phyloP scores from a whole-genome alignment of 2,329 filamentous ascomycete species.

The Botrytis cinerea region DNA sequence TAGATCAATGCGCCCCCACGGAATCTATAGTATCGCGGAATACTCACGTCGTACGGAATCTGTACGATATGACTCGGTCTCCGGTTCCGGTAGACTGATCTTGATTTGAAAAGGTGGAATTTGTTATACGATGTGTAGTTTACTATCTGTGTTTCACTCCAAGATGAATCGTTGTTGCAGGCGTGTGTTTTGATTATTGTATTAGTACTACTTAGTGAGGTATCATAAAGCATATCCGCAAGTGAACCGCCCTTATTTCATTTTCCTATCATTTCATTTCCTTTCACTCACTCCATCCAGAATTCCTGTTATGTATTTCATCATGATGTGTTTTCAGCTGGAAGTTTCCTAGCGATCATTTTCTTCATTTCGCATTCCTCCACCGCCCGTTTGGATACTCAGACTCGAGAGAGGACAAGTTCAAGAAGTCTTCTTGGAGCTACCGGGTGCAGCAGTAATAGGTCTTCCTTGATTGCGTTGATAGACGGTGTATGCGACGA shows the following conservation, averaged over 20 bases:
- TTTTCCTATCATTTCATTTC: neutral
- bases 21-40: neutral
- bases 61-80: neutral
- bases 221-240: conserved; percentile 1
- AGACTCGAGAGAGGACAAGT: neutral
- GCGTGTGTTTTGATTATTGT: neutral
- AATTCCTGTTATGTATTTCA: neutral
- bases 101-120: neutral
- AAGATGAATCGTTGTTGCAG: neutral
- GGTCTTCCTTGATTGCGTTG: conserved; percentile 31
- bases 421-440: conserved; percentile 22
- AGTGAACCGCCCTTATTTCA: neutral
- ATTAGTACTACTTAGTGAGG: conserved; percentile 1
- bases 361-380: neutral
- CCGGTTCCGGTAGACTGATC: neutral
- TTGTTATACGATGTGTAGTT: conserved; percentile 2
- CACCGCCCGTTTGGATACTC: too few relatives aligned
- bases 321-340: neutral
- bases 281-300: neutral
- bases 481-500: conserved; percentile 36
- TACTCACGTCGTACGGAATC: neutral
- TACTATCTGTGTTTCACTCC: neutral
- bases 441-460: conserved; percentile 4
- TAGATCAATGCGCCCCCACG: neutral
- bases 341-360: neutral